Evolutionary conservation across 164 flowering plant species (phyloP), one percentile per base, ranked within the genome.

Genomic region (Vitis cinerea): DNA sequence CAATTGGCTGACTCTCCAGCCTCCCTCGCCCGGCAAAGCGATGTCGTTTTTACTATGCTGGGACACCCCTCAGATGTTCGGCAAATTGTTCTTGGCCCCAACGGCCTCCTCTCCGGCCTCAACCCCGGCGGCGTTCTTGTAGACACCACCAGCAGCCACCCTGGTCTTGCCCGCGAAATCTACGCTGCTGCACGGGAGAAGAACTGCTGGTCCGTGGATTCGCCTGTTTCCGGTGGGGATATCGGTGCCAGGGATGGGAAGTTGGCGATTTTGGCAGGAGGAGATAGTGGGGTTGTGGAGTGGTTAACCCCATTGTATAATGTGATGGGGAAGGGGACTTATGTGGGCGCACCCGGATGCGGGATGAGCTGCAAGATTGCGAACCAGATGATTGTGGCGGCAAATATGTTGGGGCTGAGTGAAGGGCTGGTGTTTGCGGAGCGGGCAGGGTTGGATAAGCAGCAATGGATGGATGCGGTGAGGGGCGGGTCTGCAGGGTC

Each of bases 141-240:
- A n/a, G 94, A 92, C 72, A 79, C 63, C 53, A 92, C 94, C 55
- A 92, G 88, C 66, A 87, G 90, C 67, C 69, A 79, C 56, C 94
- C 93, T 0, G 74, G 56, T 0, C 83, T 92, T 0, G 94, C 97
- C 0, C 61, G 76, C 10, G 81, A 84, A 73, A 88, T 92, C 8
- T 79, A 59, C 57, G 48, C 57, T 1, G 73, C 78, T 1, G 92
- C 89, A 1, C 77, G 73, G 1, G 81, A 15, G 11, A 83, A 63
- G 68, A 76, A 72, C 15, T 87, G 93, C 50, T 84, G 83, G 82
- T 71, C 93, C 1, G 83, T 90, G 7, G 94, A 90, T 50, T 87
- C 97, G 8, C 95, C 95, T 0, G 97, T 91, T 0, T 88, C 94
- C 1, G 97, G 95, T 0, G 95, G 92, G 0, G 95, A 90, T 56